These are phyloP conservation scores for Trichoderma guizhouense DNA, from an alignment of 2,329 filamentous ascomycete genomes.

Conservation along the genomic window DNA sequence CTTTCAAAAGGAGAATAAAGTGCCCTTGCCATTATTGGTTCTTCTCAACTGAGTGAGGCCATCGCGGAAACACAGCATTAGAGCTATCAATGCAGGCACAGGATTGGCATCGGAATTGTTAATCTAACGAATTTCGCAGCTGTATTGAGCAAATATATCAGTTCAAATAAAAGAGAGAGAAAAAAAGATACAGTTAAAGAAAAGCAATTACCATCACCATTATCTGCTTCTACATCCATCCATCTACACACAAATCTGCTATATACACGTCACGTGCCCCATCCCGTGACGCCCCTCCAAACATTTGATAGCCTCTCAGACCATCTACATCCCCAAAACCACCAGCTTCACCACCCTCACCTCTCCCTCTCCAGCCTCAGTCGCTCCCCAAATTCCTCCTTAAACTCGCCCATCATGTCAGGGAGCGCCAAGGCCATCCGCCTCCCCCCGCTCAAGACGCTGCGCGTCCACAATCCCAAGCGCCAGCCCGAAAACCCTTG, in stretches of 20 bases:
- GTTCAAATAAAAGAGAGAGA: neutral
- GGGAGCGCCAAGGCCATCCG: conserved; percentile 50
- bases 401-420: conserved; percentile 37
- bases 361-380: neutral
- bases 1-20: neutral
- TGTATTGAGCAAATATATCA: neutral
- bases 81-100: neutral
- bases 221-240: neutral
- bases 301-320: neutral
- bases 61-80: accelerated
- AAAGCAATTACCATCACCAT: neutral
- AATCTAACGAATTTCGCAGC: neutral
- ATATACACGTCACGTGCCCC: neutral
- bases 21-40: neutral
- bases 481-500: conserved; percentile 50
- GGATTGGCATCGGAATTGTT: neutral
- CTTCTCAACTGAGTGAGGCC: no score
- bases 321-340: conserved; percentile 6
- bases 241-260: neutral
- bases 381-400: neutral
- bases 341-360: neutral
- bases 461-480: conserved; percentile 55
- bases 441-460: conserved; percentile 53
- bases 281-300: conserved; percentile 2
- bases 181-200: neutral